These are phyloP conservation scores for Penicillium freii DNA, from an alignment of 2,329 filamentous ascomycete genomes.

Conservation along the genomic window DNA sequence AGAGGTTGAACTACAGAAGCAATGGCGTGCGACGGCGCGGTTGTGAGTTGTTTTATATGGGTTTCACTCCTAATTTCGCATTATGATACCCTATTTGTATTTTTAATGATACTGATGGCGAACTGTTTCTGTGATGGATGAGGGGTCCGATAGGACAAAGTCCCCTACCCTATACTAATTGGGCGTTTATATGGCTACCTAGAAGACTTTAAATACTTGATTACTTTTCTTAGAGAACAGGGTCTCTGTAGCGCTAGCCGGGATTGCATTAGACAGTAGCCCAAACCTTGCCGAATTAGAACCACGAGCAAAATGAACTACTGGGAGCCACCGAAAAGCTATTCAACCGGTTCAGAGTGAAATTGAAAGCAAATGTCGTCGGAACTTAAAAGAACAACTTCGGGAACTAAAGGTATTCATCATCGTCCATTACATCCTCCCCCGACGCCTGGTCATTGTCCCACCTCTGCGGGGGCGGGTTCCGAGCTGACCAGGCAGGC, in stretches of 20 bases:
- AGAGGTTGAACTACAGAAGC: conserved; percentile 34
- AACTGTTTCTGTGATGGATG: neutral
- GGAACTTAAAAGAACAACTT: neutral
- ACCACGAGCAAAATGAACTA: neutral
- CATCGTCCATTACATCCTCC: conserved; percentile 31
- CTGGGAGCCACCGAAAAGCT: neutral
- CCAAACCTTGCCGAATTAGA: neutral
- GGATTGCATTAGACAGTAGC: neutral
- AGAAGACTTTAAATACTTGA: neutral
- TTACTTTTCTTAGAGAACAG: neutral
- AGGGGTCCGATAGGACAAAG: too few species aligned
- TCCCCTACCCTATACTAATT: neutral
- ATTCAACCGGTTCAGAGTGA: neutral
- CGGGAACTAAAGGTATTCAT: conserved; percentile 29
- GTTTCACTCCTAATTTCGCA: neutral
- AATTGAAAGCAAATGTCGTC: neutral
- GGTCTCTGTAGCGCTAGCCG: neutral
- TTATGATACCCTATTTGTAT: neutral
- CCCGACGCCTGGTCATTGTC: conserved; percentile 19
- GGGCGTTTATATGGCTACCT: neutral
- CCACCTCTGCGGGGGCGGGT: conserved; percentile 8
- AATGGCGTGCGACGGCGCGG: conserved; percentile 34
- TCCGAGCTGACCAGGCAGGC: conserved; percentile 17
- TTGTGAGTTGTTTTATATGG: conserved; percentile 21
- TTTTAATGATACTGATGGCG: neutral